These are phyloP conservation scores for Mucor circinelloides DNA, from an alignment of 371 early-diverging fungal genomes.

Conservation along the genomic window DNA sequence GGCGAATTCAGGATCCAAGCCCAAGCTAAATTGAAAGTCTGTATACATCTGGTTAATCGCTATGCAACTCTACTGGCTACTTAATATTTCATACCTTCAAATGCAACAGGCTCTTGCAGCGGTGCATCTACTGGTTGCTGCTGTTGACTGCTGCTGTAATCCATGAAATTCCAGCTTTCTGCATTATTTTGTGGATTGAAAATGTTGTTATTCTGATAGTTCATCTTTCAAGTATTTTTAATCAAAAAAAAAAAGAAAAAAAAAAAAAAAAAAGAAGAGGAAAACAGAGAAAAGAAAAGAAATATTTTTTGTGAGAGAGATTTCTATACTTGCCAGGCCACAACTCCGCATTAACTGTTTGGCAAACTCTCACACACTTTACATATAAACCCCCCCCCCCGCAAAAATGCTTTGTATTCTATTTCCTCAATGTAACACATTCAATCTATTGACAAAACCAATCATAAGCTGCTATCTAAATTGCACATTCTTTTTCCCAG, in stretches of 20 bases:
- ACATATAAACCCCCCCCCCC: neutral
- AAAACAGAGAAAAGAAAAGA: neutral
- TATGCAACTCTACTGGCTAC: neutral
- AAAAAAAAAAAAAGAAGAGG: neutral
- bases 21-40: constrained; percentile 56
- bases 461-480: constrained; percentile 5
- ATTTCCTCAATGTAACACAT: constrained; percentile 8
- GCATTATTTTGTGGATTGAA: neutral
- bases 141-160: constrained; percentile 6
- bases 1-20: constrained; percentile 49
- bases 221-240: neutral
- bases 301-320: neutral
- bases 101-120: constrained; percentile 50
- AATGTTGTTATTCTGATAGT: neutral
- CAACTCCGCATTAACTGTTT: neutral
- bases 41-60: neutral
- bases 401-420: neutral
- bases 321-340: neutral
- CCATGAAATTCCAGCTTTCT: constrained; percentile 10
- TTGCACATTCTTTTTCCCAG: constrained; percentile 52
- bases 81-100: constrained; percentile 41
- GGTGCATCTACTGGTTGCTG: constrained; percentile 18
- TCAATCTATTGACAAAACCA: constrained; percentile 8
- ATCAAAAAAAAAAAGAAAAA: neutral
- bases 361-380: neutral